phyloP scores from a whole-genome alignment of 78 protist genomes.

The Protostelium mycophagum region DNA sequence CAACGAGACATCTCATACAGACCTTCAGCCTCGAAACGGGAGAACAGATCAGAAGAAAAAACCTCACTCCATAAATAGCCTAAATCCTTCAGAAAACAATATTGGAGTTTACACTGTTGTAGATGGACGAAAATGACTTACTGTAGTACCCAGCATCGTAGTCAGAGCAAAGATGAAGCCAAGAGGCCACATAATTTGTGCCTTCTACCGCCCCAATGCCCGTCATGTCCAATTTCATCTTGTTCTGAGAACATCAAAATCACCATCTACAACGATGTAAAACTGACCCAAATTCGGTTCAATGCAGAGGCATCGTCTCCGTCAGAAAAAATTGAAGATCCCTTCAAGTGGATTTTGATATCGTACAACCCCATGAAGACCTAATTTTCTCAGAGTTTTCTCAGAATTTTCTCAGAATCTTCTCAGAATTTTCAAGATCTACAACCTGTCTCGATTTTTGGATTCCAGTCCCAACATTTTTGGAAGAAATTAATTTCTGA shows the following conservation, averaged over 20 bases:
- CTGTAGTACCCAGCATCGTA: neutral
- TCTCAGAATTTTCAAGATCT: too few relatives aligned
- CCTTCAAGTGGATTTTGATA: neutral
- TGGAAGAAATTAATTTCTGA: neutral
- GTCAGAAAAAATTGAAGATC: neutral
- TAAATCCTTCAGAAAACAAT: too few relatives aligned
- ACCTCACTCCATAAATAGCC: slow-evolving; percentile 63
- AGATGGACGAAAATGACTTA: too few relatives aligned
- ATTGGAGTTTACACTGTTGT: neutral
- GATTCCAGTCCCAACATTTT: slow-evolving; percentile 12
- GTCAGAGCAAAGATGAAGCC: neutral
- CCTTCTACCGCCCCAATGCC: neutral
- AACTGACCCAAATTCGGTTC: neutral
- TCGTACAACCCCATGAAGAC: neutral
- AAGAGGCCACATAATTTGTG: neutral
- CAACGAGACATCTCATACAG: neutral
- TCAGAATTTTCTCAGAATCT: neutral
- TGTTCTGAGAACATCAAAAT: neutral
- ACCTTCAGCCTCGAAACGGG: slow-evolving; percentile 36
- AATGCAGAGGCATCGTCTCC: neutral
- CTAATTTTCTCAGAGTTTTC: neutral
- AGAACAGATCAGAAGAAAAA: slow-evolving; percentile 53
- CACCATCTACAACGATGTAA: neutral
- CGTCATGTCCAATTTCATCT: neutral
- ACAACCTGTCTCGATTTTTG: slow-evolving; percentile 25